These are phyloP conservation scores for Prosopis cineraria DNA, from an alignment of 306 rosid genomes.

Conservation along the genomic window DNA sequence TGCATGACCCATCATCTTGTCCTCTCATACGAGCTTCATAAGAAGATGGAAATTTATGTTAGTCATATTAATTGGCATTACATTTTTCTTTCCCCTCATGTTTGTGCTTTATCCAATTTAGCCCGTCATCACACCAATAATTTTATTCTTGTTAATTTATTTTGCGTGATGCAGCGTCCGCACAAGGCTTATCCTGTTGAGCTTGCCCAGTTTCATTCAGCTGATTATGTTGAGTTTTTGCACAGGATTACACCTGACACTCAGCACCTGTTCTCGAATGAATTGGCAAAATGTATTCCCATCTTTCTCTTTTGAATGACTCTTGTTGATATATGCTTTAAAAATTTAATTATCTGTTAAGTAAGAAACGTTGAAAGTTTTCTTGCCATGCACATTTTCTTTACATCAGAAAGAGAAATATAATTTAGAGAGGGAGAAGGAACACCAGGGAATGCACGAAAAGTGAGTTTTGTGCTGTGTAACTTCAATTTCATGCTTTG, in stretches of 20 bases:
- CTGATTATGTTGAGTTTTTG: slow-evolving; percentile 91
- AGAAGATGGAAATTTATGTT: slow-evolving; percentile 97
- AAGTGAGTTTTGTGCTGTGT: slow-evolving; percentile 5
- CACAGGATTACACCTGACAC: slow-evolving; percentile 92
- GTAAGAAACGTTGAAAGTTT: neutral
- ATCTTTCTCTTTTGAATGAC: neutral
- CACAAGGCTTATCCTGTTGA: slow-evolving; percentile 99
- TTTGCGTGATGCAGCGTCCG: slow-evolving; percentile 73
- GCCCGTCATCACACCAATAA: neutral
- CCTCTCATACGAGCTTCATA: slow-evolving; percentile 93
- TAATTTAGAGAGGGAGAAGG: neutral
- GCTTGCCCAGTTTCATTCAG: slow-evolving; percentile 97
- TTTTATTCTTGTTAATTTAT: slow-evolving; percentile 24
- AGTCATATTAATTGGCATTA: slow-evolving; percentile 40
- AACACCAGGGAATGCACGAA: neutral
- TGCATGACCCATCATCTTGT: slow-evolving; percentile 99
- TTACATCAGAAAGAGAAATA: neutral
- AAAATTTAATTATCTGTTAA: neutral
- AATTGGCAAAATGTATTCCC: slow-evolving; percentile 69
- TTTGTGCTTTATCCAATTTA: slow-evolving; percentile 21
- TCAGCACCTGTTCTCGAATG: slow-evolving; percentile 78
- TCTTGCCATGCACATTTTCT: neutral
- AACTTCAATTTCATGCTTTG: slow-evolving; percentile 17
- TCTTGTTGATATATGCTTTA: neutral
- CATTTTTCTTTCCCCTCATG: neutral